Evolutionary conservation across 257 asterid species (phyloP), one percentile per base, ranked within the genome.

Genomic region (Nicotiana benthamiana): DNA sequence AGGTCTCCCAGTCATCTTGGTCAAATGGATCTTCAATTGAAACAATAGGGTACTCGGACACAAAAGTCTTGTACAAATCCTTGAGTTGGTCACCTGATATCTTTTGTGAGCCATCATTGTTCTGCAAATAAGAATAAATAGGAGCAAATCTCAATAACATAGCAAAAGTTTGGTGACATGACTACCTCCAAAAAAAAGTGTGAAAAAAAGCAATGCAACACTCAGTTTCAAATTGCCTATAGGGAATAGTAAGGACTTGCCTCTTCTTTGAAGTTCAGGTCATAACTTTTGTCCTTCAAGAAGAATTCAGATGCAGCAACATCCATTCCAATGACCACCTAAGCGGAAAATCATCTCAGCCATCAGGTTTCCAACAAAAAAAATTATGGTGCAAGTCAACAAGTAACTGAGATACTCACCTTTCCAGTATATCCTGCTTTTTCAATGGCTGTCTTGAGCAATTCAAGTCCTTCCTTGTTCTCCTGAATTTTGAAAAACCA

Each of bases 261-360:
- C 94, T 94, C 98, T 89, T 96, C 99, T 82, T 96, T 96, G 89
- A 96, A 96, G 92, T 96, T 96, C 93, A 94, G 85, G 79, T 96
- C 99, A 13, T 94, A 94, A 10, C 89, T 88, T 89, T 94, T 90
- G 75, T 92, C 97, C 8, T 87, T 54, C 43, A 93, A 94, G 70
- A 91, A 96, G 80, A 96, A 96, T 82, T 94, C 99, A 82, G 99
- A 96, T 22, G 99, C 99, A 60, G 99, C 99, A 86, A 96, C 99
- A 83, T 96, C 98, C 98, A 96, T 96, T 46, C 99, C 99, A 70
- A 96, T 96, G 56, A 94, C 99, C 80, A 96, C 97, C 99, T 92
- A 70, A 0, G 43, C 3, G 43, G 79, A 68, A 80, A 28, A 68
- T 36, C 22, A 61, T 46, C 18, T 80, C 65, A 67, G 20, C 28